Evolutionary conservation across 208 protist genomes (phyloP).

Genomic region (Acanthamoeba rhysodes): DNA sequence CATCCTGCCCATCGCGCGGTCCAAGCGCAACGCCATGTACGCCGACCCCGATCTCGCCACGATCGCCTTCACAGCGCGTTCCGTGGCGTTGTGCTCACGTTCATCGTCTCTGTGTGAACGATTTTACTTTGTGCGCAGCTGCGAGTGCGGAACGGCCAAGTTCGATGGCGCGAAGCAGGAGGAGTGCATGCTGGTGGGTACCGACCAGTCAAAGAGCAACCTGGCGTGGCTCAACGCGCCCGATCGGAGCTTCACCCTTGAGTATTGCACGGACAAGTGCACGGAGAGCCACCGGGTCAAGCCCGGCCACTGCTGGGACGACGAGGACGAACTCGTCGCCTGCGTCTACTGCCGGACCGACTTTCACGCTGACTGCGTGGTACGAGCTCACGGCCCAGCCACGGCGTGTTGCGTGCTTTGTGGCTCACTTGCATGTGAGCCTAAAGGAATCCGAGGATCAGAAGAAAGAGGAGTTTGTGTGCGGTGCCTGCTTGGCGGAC

Average conservation of each 20-base stretch:
- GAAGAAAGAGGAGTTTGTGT: conserved; percentile 26
- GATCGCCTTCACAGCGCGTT: background rate
- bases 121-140: background rate
- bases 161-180: conserved; percentile 1
- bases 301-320: conserved; percentile 8
- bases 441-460: background rate
- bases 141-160: conserved; percentile 12
- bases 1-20: background rate
- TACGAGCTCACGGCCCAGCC: background rate
- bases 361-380: background rate
- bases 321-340: conserved; percentile 33
- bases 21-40: conserved; percentile 17
- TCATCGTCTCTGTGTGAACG: background rate
- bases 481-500: background rate
- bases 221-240: conserved; percentile 18
- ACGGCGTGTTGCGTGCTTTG: background rate
- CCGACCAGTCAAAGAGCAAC: background rate
- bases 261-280: background rate
- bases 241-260: background rate
- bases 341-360: background rate
- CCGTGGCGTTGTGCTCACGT: background rate
- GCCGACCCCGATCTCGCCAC: background rate
- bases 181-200: background rate
- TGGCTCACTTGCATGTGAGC: background rate
- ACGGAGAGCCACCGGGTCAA: background rate